Evolutionary conservation across 768 basidiomycete species (phyloP).

Genomic region (Rhodosporidiobolus odoratus): DNA sequence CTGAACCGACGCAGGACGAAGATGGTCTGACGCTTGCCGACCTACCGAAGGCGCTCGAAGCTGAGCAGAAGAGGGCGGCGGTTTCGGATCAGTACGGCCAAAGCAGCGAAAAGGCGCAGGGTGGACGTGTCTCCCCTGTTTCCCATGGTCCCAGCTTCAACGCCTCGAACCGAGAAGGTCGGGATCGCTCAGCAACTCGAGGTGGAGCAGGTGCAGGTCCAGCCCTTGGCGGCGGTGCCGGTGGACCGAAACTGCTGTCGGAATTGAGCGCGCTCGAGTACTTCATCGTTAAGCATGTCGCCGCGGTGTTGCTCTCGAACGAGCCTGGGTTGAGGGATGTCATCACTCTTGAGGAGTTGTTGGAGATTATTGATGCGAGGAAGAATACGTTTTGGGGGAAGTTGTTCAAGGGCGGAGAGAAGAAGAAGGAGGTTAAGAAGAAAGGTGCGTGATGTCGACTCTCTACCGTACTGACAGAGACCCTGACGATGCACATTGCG

Average conservation of each 20-base stretch:
- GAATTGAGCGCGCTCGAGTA: conserved; percentile 78
- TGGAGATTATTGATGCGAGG: conserved; percentile 86
- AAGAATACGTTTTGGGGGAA: conserved; percentile 95
- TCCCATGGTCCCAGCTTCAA: background rate
- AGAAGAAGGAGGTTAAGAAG: conserved; percentile 70
- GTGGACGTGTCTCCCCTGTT: background rate
- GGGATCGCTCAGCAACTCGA: no score
- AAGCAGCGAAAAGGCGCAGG: conserved; percentile 52
- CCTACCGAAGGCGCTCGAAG: conserved; percentile 86
- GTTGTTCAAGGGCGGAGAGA: conserved; percentile 70
- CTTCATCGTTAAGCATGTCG: conserved; percentile 85
- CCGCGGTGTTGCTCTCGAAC: conserved; percentile 62
- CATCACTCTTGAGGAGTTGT: conserved; percentile 70
- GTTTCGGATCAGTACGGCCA: conserved; percentile 57
- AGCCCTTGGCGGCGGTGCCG: background rate
- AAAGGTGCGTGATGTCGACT: conserved; percentile 59
- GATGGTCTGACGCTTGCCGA: conserved; percentile 89
- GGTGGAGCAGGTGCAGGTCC: background rate
- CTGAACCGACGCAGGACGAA: conserved; percentile 51
- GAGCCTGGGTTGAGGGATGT: conserved; percentile 65
- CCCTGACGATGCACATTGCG: conserved; percentile 42
- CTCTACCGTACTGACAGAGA: background rate
- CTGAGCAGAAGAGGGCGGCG: conserved; percentile 68
- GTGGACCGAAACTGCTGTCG: conserved; percentile 72
- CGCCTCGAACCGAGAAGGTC: no score